phyloP scores from a whole-genome alignment of 2,329 filamentous ascomycete species.

The Talaromyces sp. region DNA sequence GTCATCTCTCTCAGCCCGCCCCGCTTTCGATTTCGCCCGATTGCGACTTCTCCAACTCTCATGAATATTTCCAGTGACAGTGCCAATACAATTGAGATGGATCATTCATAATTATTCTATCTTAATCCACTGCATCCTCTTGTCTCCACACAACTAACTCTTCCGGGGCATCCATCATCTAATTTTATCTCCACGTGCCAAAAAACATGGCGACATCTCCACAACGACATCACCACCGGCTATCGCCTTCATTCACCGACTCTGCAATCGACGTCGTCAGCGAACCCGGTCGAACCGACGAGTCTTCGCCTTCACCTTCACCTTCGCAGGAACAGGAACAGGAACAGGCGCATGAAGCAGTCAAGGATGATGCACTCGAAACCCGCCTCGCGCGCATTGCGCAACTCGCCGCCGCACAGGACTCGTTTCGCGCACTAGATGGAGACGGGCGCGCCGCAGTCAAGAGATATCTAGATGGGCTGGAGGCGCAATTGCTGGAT shows the following conservation, averaged over 20 bases:
- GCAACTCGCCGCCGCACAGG: slow-evolving; percentile 5
- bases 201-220: neutral
- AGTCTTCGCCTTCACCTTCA: neutral
- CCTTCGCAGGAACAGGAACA: neutral
- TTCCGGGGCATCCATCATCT: neutral
- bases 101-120: neutral
- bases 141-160: neutral
- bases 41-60: neutral
- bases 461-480: slow-evolving; percentile 25
- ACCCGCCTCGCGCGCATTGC: slow-evolving; percentile 6
- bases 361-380: slow-evolving; percentile 5
- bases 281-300: neutral
- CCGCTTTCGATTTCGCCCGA: neutral
- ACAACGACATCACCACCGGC: slow-evolving; percentile 1
- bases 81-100: neutral
- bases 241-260: slow-evolving; percentile 19
- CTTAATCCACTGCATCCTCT: neutral
- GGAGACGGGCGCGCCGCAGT: slow-evolving; percentile 24
- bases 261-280: slow-evolving; percentile 20
- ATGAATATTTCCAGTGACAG: neutral
- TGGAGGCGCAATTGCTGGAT: slow-evolving; percentile 23
- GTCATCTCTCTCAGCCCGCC: neutral
- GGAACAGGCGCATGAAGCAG: neutral
- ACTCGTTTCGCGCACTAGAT: slow-evolving; percentile 1
- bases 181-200: neutral